These are phyloP conservation scores for Acanthamoeba rhysodes DNA, from an alignment of 208 protist species.

Conservation along the genomic window DNA sequence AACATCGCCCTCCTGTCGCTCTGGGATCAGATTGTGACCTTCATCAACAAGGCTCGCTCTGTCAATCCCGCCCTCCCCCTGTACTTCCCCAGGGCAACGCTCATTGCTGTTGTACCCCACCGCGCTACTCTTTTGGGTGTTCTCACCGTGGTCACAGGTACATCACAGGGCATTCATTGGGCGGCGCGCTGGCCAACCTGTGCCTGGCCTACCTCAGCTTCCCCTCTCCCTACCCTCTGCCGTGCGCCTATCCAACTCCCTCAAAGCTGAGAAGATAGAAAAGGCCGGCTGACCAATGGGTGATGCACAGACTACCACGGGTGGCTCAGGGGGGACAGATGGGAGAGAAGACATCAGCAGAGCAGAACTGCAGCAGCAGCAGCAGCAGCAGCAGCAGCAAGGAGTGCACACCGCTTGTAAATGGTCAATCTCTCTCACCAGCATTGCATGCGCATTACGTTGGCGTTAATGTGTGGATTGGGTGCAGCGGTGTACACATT, in stretches of 20 bases:
- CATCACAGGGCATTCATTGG: constrained; percentile 62
- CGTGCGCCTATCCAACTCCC: background rate
- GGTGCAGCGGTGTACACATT: constrained; percentile 72
- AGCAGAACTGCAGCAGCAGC: no score
- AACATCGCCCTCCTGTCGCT: background rate
- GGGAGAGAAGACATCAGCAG: background rate
- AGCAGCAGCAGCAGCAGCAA: no score
- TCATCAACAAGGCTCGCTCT: background rate
- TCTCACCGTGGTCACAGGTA: background rate
- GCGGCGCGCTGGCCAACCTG: constrained; percentile 67
- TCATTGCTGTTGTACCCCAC: no score
- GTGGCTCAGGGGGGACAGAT: no score
- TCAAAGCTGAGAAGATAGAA: no score
- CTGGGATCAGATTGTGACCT: background rate
- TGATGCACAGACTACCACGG: no score
- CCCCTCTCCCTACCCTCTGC: background rate
- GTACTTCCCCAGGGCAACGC: background rate
- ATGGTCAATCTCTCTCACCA: no score
- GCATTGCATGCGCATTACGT: no score
- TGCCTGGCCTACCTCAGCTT: constrained; percentile 40
- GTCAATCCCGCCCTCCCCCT: background rate
- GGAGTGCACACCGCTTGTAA: no score
- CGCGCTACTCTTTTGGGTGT: background rate
- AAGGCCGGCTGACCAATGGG: no score
- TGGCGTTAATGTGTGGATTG: background rate